These are phyloP conservation scores for Tricholoma sp. DNA, from an alignment of 768 basidiomycete species.

Conservation along the genomic window DNA sequence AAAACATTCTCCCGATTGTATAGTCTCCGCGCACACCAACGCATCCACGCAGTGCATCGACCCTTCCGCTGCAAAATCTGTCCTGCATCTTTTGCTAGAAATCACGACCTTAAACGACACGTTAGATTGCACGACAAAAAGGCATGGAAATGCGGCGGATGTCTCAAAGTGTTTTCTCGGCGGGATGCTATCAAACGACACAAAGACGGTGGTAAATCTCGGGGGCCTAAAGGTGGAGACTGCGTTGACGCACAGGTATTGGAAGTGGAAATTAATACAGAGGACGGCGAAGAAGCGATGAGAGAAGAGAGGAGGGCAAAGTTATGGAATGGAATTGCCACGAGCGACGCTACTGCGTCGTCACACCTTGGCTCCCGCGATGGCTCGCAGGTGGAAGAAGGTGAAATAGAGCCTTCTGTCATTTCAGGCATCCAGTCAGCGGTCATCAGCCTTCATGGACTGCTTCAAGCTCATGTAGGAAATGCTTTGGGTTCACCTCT, in stretches of 20 bases:
- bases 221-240: slow-evolving; percentile 43
- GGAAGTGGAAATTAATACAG: slow-evolving; percentile 50
- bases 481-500: slow-evolving; percentile 43
- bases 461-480: slow-evolving; percentile 55
- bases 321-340: slow-evolving; percentile 60
- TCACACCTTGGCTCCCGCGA: slow-evolving; percentile 20
- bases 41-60: slow-evolving; percentile 57
- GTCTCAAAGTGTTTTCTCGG: slow-evolving; percentile 70
- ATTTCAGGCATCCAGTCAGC: slow-evolving; percentile 46
- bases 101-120: slow-evolving; percentile 80
- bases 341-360: slow-evolving; percentile 26
- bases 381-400: slow-evolving; percentile 46
- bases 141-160: slow-evolving; percentile 71
- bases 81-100: slow-evolving; percentile 72
- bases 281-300: slow-evolving; percentile 37
- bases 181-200: slow-evolving; percentile 78
- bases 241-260: slow-evolving; percentile 57
- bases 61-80: slow-evolving; percentile 62
- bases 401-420: slow-evolving; percentile 48
- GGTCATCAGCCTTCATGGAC: slow-evolving; percentile 49
- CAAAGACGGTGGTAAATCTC: slow-evolving; percentile 52
- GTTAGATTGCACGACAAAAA: slow-evolving; percentile 64
- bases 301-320: slow-evolving; percentile 58
- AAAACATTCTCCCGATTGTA: slow-evolving; percentile 70
- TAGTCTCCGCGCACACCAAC: slow-evolving; percentile 67